Conservation (phyloP, 2,329 filamentous ascomycete genomes). For the Diaporthe ampelina region DNA sequence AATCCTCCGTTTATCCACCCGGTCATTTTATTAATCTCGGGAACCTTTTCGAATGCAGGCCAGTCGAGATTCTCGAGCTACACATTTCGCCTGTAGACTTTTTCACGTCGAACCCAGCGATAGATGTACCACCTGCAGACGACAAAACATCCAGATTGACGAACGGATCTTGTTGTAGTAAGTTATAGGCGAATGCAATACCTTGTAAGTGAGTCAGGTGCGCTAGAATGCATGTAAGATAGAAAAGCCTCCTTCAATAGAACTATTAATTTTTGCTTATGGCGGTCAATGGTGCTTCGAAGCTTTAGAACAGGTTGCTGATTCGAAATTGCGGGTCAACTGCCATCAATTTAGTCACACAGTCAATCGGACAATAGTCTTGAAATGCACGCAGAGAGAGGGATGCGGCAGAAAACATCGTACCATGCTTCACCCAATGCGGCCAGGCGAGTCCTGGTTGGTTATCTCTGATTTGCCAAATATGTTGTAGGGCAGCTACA, state of each 20-base stretch:
- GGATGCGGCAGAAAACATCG: background rate
- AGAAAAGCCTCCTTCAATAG: background rate
- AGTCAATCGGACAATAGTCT: background rate
- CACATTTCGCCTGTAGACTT: background rate
- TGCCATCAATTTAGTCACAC: background rate
- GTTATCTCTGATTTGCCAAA: background rate
- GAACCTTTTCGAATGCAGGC: background rate
- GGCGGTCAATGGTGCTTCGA: background rate
- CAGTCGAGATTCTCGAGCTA: background rate
- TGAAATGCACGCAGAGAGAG: background rate
- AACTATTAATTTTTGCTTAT: background rate
- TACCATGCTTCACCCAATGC: background rate
- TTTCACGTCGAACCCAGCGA: background rate
- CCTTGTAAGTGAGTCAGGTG: background rate
- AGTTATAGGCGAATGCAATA: background rate
- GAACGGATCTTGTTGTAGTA: background rate
- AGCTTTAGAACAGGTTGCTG: background rate
- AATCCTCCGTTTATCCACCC: background rate
- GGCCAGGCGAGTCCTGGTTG: background rate
- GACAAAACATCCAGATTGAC: background rate
- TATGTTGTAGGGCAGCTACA: background rate
- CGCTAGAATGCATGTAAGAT: background rate
- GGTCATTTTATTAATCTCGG: background rate
- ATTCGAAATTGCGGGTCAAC: background rate
- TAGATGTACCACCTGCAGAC: background rate